Conservation (phyloP, 805 yeast genomes). For the Zygosaccharomyces rouxii region DNA sequence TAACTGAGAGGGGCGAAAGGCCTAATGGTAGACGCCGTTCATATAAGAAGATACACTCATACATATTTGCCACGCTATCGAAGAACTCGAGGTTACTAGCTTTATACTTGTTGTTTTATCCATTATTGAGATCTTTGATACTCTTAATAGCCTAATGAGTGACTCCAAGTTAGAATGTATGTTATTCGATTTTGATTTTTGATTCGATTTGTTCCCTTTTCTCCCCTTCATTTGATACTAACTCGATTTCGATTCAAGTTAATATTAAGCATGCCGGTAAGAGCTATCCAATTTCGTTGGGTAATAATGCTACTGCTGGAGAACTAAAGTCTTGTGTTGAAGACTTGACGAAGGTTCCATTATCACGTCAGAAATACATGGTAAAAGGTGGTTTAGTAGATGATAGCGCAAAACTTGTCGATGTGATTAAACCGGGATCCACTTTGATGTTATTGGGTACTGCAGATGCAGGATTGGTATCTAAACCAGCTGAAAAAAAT, state of each 20-base stretch:
- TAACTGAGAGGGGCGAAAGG: not conserved
- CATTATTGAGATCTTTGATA: not conserved
- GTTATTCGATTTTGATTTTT: not conserved
- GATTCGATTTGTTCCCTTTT: not conserved
- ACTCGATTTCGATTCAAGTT: slow-evolving; percentile 15
- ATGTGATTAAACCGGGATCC: slow-evolving; percentile 60
- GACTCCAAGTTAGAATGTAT: slow-evolving; percentile 3
- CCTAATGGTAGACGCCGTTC: slow-evolving; percentile 1
- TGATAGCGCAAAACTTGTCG: slow-evolving; percentile 44
- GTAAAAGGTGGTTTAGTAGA: slow-evolving; percentile 83
- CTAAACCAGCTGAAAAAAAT: slow-evolving; percentile 49
- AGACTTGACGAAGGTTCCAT: slow-evolving; percentile 75
- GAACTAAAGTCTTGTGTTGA: slow-evolving; percentile 65
- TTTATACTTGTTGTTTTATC: not conserved
- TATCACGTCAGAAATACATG: slow-evolving; percentile 82
- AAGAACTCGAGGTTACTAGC: not conserved
- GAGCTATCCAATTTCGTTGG: slow-evolving; percentile 45
- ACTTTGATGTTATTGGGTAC: slow-evolving; percentile 88
- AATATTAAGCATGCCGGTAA: slow-evolving; percentile 67
- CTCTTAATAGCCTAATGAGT: slow-evolving; percentile 1
- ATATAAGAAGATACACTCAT: not conserved
- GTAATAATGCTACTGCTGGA: slow-evolving; percentile 38
- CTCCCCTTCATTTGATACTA: slow-evolving; percentile 1
- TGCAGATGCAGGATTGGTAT: slow-evolving; percentile 58
- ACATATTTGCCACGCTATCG: not conserved